Percentiles rank a stretch among this genome's conserved stretches.
Evolutionary conservation across 805 yeast genomes (phyloP).

Genomic region (Ogataea pini): DNA sequence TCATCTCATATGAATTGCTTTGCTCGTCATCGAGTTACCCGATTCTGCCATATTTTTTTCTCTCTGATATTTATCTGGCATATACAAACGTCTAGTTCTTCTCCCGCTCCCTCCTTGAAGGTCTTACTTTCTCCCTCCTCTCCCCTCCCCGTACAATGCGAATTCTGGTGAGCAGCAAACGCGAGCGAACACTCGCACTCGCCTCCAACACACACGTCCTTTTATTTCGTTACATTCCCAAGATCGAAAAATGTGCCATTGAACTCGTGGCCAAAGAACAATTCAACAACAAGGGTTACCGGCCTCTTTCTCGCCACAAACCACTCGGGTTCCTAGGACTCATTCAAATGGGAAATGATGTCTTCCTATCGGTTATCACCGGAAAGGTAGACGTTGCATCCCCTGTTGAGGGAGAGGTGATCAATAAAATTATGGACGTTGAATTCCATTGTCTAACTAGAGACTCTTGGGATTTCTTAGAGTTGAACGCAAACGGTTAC

Average conservation of each 20-base stretch:
- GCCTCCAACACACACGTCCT: slow-evolving; percentile 46
- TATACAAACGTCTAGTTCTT: neutral
- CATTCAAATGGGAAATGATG: slow-evolving; percentile 64
- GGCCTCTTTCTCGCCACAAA: slow-evolving; percentile 44
- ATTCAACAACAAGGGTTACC: slow-evolving; percentile 41
- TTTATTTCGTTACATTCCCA: slow-evolving; percentile 44
- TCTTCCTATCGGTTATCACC: slow-evolving; percentile 77
- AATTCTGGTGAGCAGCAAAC: slow-evolving; percentile 35
- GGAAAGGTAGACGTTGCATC: slow-evolving; percentile 76
- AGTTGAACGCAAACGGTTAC: slow-evolving; percentile 66
- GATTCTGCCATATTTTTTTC: neutral
- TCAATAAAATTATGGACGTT: slow-evolving; percentile 78
- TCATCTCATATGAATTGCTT: neutral
- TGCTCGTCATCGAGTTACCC: neutral
- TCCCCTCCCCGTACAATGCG: slow-evolving; percentile 33
- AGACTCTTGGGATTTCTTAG: slow-evolving; percentile 77
- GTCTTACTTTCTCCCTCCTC: too few relatives aligned
- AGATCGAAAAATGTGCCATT: slow-evolving; percentile 45
- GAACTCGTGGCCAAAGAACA: slow-evolving; percentile 45
- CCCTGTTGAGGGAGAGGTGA: slow-evolving; percentile 78
- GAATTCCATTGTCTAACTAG: slow-evolving; percentile 79
- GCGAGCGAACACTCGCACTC: slow-evolving; percentile 43
- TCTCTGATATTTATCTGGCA: neutral
- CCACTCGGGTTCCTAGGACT: slow-evolving; percentile 78
- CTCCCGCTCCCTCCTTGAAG: too few relatives aligned